These are phyloP conservation scores for Fraxinus velutina DNA, from an alignment of 305 asterid species.

Conservation along the genomic window DNA sequence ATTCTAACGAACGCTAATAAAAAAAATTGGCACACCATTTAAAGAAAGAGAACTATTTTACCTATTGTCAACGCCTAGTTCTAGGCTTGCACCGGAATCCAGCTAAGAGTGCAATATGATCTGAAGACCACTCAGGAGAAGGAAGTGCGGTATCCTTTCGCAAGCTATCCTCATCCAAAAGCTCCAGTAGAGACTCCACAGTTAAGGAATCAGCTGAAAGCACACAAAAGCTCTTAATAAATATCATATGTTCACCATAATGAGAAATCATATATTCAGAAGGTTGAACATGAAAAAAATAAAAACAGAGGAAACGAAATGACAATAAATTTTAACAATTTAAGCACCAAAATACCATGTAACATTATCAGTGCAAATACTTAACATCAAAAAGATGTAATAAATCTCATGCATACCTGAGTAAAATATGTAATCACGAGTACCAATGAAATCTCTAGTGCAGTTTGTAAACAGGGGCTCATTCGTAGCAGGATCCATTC, in stretches of 20 bases:
- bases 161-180: slow-evolving; percentile 86
- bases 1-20: not conserved
- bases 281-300: not conserved
- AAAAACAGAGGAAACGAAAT: not conserved
- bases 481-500: slow-evolving; percentile 74
- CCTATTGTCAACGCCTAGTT: slow-evolving; percentile 62
- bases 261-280: not conserved
- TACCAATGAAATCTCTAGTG: slow-evolving; percentile 81
- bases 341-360: not conserved
- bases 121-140: slow-evolving; percentile 96
- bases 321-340: not conserved
- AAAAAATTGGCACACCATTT: not conserved
- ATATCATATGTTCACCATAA: not conserved
- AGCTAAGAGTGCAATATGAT: slow-evolving; percentile 90
- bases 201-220: slow-evolving; percentile 73
- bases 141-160: slow-evolving; percentile 93
- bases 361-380: not conserved
- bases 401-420: slow-evolving; percentile 50
- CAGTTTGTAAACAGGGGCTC: slow-evolving; percentile 90
- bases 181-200: slow-evolving; percentile 91
- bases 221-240: slow-evolving; percentile 7
- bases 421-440: slow-evolving; percentile 94
- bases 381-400: not conserved
- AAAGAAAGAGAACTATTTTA: slow-evolving; percentile 12
- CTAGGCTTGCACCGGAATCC: slow-evolving; percentile 85